Evolutionary conservation across 192 early-diverging fungal genomes (phyloP), one percentile per base, ranked within the genome.

Genomic region (Podila epigama): DNA sequence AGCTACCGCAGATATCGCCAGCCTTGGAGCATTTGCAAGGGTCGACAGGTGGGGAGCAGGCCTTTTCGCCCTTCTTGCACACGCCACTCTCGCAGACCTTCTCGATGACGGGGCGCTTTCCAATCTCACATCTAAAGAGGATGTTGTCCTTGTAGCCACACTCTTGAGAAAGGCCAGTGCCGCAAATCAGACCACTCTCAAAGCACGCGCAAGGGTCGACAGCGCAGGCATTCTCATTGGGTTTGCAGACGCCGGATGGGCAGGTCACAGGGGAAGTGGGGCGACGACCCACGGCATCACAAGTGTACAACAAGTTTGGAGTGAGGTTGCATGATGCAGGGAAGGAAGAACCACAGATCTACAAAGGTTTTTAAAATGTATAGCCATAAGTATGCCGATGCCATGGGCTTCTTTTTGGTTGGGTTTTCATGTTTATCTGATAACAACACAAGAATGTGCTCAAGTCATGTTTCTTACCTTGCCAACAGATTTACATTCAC

Each of bases 1-100:
- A 18, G 9, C 48, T 12, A 34, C 60, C 60, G n/a, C 44, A 63
- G 31, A 34, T 52, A 34, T 56, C 16, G 0, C 55, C 55, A 39
- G 27, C 31, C 16, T n/a, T 36, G 27, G 25, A 36, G 22, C 56
- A 67, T 1, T 53, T 42, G 32, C 65, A 67, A 13, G 44, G 51
- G 3, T 51, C 10, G 42, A 18, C 42, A 5, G 33, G 20, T 22
- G 7, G n/a, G 25, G 16, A 51, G n/a, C 20, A 10, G 27, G 51
- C n/a, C n/a, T n/a, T 9, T 22, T 51, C 51, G n/a, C 20, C 51
- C 27, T 3, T 3, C 20, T 20, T 51, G 51, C 51, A 51, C 20
- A 22, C 1, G 2, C 20, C 25, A 28, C 51, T 51, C 51, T 40
- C 29, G 31, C 60, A 51, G 18, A 62, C 34, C 41, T 44, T 12